These are phyloP conservation scores for Balakata baccata DNA, from an alignment of 345 rosid genomes.

Conservation along the genomic window DNA sequence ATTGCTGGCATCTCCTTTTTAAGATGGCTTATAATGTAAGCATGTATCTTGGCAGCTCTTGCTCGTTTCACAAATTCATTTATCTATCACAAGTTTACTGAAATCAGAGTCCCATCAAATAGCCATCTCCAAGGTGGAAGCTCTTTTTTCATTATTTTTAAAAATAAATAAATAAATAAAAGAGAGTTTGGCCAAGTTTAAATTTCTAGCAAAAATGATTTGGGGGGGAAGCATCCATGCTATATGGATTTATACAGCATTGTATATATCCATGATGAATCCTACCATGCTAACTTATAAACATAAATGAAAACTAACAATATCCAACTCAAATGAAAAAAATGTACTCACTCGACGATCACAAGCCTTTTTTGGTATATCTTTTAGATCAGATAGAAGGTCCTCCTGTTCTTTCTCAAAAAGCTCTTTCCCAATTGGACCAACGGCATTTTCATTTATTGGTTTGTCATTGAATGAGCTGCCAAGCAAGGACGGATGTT, in stretches of 20 bases:
- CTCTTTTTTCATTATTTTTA: too few species aligned
- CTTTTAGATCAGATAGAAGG: constrained; percentile 82
- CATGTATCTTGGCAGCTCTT: constrained; percentile 93
- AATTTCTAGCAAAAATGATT: background rate
- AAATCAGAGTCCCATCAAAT: constrained; percentile 2
- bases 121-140: background rate
- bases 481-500: constrained; percentile 25
- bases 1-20: constrained; percentile 90
- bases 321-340: background rate
- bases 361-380: constrained; percentile 96
- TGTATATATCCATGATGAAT: background rate
- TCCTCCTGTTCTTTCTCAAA: constrained; percentile 94
- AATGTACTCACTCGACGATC: constrained; percentile 82
- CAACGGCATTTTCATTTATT: constrained; percentile 62
- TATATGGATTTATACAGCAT: background rate
- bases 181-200: background rate
- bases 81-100: constrained; percentile 43
- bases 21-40: constrained; percentile 81
- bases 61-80: constrained; percentile 96
- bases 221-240: background rate
- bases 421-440: constrained; percentile 88
- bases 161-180: too few species aligned
- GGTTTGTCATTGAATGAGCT: constrained; percentile 97
- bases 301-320: background rate
- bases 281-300: background rate